These are phyloP conservation scores for Schwanniomyces sp. DNA, from an alignment of 805 yeast genomes.

Conservation along the genomic window DNA sequence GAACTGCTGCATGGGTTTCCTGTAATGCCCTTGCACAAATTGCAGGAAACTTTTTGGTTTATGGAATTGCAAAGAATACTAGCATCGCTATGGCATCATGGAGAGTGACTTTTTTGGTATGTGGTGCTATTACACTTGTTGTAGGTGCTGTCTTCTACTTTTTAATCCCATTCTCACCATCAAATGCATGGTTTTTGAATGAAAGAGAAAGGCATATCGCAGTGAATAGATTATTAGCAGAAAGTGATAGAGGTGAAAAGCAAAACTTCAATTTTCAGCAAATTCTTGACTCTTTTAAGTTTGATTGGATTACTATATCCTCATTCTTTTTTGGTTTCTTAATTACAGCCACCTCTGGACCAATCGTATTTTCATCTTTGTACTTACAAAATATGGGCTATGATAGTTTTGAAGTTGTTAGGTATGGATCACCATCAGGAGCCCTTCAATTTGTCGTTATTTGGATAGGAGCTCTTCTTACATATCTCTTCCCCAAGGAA, in stretches of 20 bases:
- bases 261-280: slow-evolving; percentile 22
- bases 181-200: slow-evolving; percentile 22
- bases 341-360: slow-evolving; percentile 17
- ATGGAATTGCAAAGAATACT: slow-evolving; percentile 6
- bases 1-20: slow-evolving; percentile 4
- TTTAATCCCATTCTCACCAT: slow-evolving; percentile 14
- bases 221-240: slow-evolving; percentile 14
- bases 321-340: slow-evolving; percentile 12
- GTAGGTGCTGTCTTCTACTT: slow-evolving; percentile 10
- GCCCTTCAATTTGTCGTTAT: slow-evolving; percentile 23
- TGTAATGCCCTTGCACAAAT: slow-evolving; percentile 6
- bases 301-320: slow-evolving; percentile 14
- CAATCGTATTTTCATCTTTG: slow-evolving; percentile 19
- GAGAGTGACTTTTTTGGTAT: slow-evolving; percentile 11
- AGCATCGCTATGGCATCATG: slow-evolving; percentile 1
- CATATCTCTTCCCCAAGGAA: slow-evolving; percentile 16
- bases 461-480: slow-evolving; percentile 18
- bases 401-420: slow-evolving; percentile 16
- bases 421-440: slow-evolving; percentile 26
- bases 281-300: slow-evolving; percentile 21
- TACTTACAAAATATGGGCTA: slow-evolving; percentile 11
- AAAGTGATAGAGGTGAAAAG: slow-evolving; percentile 21
- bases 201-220: slow-evolving; percentile 18
- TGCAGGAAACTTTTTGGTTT: slow-evolving; percentile 5
- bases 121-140: slow-evolving; percentile 17